phyloP scores from a whole-genome alignment of 257 asterid genomes.

The Petunia axillaris region DNA sequence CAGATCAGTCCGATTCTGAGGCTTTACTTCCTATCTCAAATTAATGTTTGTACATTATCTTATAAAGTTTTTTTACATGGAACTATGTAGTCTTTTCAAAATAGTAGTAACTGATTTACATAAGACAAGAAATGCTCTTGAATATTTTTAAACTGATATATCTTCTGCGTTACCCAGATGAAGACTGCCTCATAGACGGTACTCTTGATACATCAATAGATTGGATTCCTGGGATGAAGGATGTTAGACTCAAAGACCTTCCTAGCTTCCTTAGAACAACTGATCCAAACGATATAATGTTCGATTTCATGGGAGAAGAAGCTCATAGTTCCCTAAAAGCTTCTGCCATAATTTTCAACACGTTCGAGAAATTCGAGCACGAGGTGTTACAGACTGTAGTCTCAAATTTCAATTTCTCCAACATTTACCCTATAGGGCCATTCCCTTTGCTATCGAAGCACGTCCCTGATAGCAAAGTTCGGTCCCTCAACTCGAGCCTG shows the following conservation, averaged over 20 bases:
- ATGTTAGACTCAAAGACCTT: slow-evolving; percentile 50
- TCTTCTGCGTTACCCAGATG: slow-evolving; percentile 35
- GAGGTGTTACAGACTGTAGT: slow-evolving; percentile 38
- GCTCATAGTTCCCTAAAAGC: slow-evolving; percentile 46
- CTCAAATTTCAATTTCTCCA: no score
- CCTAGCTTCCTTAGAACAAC: slow-evolving; percentile 56
- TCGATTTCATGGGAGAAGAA: slow-evolving; percentile 54
- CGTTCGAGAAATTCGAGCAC: slow-evolving; percentile 49
- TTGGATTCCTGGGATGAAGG: slow-evolving; percentile 55
- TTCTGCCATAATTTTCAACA: slow-evolving; percentile 54
- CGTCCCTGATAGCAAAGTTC: no score
- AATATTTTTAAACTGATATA: neutral
- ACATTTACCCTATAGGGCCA: no score
- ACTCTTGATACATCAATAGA: slow-evolving; percentile 50
- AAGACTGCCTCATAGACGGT: slow-evolving; percentile 51
- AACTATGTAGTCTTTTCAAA: no score
- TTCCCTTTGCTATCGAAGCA: no score
- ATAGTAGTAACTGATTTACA: neutral
- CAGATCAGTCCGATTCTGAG: no score
- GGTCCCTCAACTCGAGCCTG: no score
- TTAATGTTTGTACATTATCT: no score
- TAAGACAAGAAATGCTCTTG: neutral
- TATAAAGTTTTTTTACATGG: no score
- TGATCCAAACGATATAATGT: slow-evolving; percentile 63
- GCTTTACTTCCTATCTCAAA: no score